A percentile compares a stretch with the other conserved stretches of the same genome.
phyloP scores from a whole-genome alignment of 2,329 filamentous ascomycete genomes.

The Cladosporium sp. region DNA sequence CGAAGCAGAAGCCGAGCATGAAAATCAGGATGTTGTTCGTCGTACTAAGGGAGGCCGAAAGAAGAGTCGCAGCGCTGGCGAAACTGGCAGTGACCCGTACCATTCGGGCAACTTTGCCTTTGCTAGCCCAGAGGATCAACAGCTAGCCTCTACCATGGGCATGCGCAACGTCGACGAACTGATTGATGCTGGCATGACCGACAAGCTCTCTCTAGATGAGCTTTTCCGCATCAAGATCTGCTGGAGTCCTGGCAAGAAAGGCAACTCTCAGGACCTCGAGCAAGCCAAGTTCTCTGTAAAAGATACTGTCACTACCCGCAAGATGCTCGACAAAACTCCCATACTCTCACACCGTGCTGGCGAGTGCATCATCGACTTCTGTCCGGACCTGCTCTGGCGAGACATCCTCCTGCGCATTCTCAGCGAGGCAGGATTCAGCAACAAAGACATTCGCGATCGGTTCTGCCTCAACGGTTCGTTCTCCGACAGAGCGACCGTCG shows the following conservation, averaged over 20 bases:
- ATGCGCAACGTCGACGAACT: slow-evolving; percentile 29
- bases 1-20: slow-evolving; percentile 18
- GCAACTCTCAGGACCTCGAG: slow-evolving; percentile 32
- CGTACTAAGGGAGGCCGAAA: slow-evolving; percentile 21
- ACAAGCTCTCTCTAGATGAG: slow-evolving; percentile 26
- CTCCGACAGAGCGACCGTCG: slow-evolving; percentile 38
- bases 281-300: slow-evolving; percentile 34
- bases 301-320: slow-evolving; percentile 36
- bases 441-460: slow-evolving; percentile 37
- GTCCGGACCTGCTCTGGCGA: slow-evolving; percentile 38
- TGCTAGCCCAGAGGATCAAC: slow-evolving; percentile 24
- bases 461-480: slow-evolving; percentile 38
- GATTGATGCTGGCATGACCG: slow-evolving; percentile 32
- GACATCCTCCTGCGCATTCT: slow-evolving; percentile 37
- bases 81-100: slow-evolving; percentile 30
- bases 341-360: slow-evolving; percentile 35
- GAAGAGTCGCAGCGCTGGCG: slow-evolving; percentile 24
- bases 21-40: neutral
- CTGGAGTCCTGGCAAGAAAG: slow-evolving; percentile 39
- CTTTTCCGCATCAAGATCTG: slow-evolving; percentile 33
- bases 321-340: slow-evolving; percentile 30
- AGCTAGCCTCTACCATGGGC: slow-evolving; percentile 9
- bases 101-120: slow-evolving; percentile 35
- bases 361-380: slow-evolving; percentile 40
- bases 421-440: slow-evolving; percentile 34